Evolutionary conservation across 306 rosid species (phyloP).

Genomic region (Citrullus amarus): DNA sequence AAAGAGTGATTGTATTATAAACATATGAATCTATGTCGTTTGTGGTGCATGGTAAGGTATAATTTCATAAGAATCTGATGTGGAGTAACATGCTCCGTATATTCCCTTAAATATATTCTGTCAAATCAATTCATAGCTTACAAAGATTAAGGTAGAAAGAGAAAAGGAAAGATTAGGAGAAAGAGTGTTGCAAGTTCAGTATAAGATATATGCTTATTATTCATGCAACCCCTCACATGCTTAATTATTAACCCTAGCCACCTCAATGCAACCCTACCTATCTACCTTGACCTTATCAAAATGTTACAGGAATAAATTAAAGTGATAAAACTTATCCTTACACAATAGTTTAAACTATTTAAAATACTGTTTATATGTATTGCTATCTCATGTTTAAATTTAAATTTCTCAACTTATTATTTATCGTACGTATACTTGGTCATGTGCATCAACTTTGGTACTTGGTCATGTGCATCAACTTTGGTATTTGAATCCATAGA

Average conservation of each 20-base stretch:
- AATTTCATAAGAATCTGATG: neutral
- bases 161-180: neutral
- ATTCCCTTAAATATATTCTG: neutral
- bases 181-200: neutral
- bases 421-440: neutral
- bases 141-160: neutral
- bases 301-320: neutral
- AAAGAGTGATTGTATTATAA: too few relatives aligned
- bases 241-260: neutral
- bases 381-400: too few relatives aligned
- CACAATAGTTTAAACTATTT: neutral
- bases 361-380: too few relatives aligned
- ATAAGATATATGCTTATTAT: neutral
- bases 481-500: neutral
- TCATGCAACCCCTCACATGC: neutral
- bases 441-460: neutral
- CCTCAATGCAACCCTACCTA: neutral
- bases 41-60: neutral
- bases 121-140: neutral
- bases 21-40: neutral
- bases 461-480: neutral
- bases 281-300: neutral
- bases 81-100: neutral
- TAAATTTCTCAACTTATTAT: too few relatives aligned
- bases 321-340: neutral